phyloP scores from a whole-genome alignment of 345 rosid genomes.

The Arabis hirsuta region DNA sequence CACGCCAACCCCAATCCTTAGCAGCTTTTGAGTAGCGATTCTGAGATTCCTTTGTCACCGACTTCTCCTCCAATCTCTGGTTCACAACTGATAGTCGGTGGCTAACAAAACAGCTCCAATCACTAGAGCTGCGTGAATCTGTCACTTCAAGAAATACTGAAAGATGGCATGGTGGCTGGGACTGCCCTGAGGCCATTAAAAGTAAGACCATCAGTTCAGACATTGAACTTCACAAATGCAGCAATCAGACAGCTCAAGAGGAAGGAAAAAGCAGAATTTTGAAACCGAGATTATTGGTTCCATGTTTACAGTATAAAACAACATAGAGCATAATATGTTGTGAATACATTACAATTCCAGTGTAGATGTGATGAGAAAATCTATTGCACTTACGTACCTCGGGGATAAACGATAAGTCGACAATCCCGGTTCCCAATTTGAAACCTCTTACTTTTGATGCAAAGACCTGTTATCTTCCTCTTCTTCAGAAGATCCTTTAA shows the following conservation, averaged over 20 bases:
- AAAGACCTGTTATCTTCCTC: constrained; percentile 96
- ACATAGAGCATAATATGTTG: constrained; percentile 3
- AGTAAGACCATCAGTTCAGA: constrained; percentile 52
- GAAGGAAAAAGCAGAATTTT: constrained; percentile 18
- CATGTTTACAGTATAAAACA: constrained; percentile 23
- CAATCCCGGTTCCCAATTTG: constrained; percentile 99
- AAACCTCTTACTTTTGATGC: constrained; percentile 97
- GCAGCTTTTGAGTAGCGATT: constrained; percentile 99
- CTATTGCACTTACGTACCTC: constrained; percentile 65
- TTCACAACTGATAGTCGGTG: constrained; percentile 95
- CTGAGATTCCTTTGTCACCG: constrained; percentile 98
- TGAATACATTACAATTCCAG: constrained; percentile 8
- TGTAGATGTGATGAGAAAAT: constrained; percentile 3
- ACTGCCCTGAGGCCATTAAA: constrained; percentile 97
- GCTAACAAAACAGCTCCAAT: constrained; percentile 99
- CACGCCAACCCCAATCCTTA: constrained; percentile 99
- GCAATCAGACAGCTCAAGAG: constrained; percentile 36
- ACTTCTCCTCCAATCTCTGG: constrained; percentile 88
- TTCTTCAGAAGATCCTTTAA: constrained; percentile 94
- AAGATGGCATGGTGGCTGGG: constrained; percentile 99
- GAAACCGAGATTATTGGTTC: background rate
- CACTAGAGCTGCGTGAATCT: constrained; percentile 89
- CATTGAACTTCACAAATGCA: constrained; percentile 35
- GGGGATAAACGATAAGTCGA: constrained; percentile 97
- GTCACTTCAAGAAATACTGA: constrained; percentile 99